Evolutionary conservation across 768 basidiomycete species (phyloP).

Genomic region (Porpolomopsis calyptriformis): DNA sequence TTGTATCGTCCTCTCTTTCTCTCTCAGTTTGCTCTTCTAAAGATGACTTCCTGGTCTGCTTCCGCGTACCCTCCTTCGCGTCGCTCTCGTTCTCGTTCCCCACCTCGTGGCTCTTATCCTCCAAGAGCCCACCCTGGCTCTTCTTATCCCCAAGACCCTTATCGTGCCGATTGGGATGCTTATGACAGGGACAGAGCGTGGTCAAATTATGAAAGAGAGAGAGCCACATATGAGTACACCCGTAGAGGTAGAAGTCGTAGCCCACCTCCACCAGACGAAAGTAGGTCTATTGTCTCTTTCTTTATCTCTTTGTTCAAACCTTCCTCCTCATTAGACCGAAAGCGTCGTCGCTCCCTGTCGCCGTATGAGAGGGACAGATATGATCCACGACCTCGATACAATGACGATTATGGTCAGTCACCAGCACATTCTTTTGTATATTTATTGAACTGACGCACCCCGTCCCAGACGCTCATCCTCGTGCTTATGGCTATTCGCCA

Average conservation of each 20-base stretch:
- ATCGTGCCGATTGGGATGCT: conserved; percentile 57
- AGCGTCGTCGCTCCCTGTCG: conserved; percentile 70
- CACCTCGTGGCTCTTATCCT: conserved; percentile 48
- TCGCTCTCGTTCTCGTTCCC: conserved; percentile 79
- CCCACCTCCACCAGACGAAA: conserved; percentile 55
- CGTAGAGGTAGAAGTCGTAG: conserved; percentile 72
- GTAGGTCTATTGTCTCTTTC: conserved; percentile 23
- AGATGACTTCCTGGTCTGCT: conserved; percentile 78
- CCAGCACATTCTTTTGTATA: neutral
- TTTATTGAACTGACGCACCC: conserved; percentile 9
- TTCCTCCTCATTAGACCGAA: conserved; percentile 38
- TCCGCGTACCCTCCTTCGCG: conserved; percentile 59
- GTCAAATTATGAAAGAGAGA: conserved; percentile 58
- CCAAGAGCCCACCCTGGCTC: conserved; percentile 46
- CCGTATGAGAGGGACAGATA: conserved; percentile 79
- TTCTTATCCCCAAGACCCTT: conserved; percentile 44
- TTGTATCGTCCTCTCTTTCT: conserved; percentile 43
- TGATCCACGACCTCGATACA: conserved; percentile 73
- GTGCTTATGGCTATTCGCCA: conserved; percentile 46
- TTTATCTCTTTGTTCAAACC: conserved; percentile 9
- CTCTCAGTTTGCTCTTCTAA: conserved; percentile 45
- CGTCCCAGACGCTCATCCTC: conserved; percentile 51
- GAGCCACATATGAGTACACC: conserved; percentile 54
- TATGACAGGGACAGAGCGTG: conserved; percentile 66
- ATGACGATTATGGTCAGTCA: conserved; percentile 67